phyloP scores from a whole-genome alignment of 139 green algal genomes.

The Picochlorum sp. region DNA sequence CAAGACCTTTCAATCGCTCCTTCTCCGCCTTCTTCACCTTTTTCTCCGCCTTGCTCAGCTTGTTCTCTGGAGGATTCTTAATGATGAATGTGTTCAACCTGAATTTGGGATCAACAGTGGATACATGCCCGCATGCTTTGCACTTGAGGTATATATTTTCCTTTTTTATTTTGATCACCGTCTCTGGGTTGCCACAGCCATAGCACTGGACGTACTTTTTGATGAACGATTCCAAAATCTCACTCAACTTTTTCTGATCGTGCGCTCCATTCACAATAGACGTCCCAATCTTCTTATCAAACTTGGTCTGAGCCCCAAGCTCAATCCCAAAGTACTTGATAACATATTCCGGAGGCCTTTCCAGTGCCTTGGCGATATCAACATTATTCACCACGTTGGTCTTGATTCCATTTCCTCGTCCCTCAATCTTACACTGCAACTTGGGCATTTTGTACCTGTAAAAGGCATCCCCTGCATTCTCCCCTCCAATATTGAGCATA shows the following conservation, averaged over 20 bases:
- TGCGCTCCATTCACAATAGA: slow-evolving; percentile 94
- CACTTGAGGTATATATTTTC: slow-evolving; percentile 92
- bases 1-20: slow-evolving; percentile 59
- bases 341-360: slow-evolving; percentile 84
- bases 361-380: slow-evolving; percentile 95
- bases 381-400: slow-evolving; percentile 99
- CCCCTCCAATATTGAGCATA: slow-evolving; percentile 42
- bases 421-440: slow-evolving; percentile 92
- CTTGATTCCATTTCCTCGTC: slow-evolving; percentile 97
- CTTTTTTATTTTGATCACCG: slow-evolving; percentile 82
- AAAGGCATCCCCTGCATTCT: slow-evolving; percentile 84
- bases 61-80: slow-evolving; percentile 95
- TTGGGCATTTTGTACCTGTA: slow-evolving; percentile 99
- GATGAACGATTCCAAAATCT: slow-evolving; percentile 95
- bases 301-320: slow-evolving; percentile 95
- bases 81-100: slow-evolving; percentile 98
- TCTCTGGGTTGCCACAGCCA: slow-evolving; percentile 96
- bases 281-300: slow-evolving; percentile 73
- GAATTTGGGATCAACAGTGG: slow-evolving; percentile 89
- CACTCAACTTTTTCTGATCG: slow-evolving; percentile 59
- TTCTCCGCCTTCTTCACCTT: slow-evolving; percentile 88
- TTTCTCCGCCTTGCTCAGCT: slow-evolving; percentile 83
- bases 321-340: slow-evolving; percentile 96
- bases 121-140: slow-evolving; percentile 76
- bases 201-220: slow-evolving; percentile 99